Base-by-base conservation (phyloP, 75 land plant species). In the Isoetes taiwanensis region DNA sequence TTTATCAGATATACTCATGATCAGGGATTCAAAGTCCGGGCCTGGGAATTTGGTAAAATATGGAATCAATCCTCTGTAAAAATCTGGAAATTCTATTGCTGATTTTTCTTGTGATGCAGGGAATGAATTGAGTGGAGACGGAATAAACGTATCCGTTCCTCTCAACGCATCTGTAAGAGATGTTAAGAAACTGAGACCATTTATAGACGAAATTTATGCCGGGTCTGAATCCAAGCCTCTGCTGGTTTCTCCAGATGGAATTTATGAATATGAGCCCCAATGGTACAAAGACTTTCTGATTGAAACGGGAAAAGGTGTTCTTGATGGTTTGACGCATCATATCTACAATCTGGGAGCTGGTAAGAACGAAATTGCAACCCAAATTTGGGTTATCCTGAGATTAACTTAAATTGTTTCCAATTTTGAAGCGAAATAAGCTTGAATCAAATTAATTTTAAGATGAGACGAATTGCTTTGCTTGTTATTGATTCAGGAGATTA, bases 1-100 rank as follows among this genome's bases (percentile, higher is more conserved):
- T 41, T 90, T n/a, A 86, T 90, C 28, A 71, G 73, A 23, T 86
- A 79, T 52, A 82, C 87, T 24, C 75, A 76, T 28, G 63, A 67
- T 28, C 85, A 78, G 35, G 84, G 84, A 52, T 85, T 75, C 56
- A 63, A 43, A 20, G 73, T 90, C 26, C 66, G 75, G 39, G 90
- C 96, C 16, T 90, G 93, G 96, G 96, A 90, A 71, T 77, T 80
- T 62, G 96, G n/a, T n/a, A n/a, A n/a, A n/a, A n/a, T n/a, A n/a
- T n/a, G n/a, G n/a, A n/a, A n/a, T n/a, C n/a, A n/a, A n/a, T n/a
- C n/a, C n/a, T n/a, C n/a, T n/a, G n/a, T n/a, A n/a, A n/a, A n/a
- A n/a, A n/a, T n/a, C n/a, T n/a, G n/a, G n/a, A n/a, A n/a, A n/a
- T n/a, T n/a, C n/a, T n/a, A n/a, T n/a, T n/a, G n/a, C n/a, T n/a